Base-by-base conservation (phyloP, 2,329 filamentous ascomycete genomes). In the Hypoxylon sp. region DNA sequence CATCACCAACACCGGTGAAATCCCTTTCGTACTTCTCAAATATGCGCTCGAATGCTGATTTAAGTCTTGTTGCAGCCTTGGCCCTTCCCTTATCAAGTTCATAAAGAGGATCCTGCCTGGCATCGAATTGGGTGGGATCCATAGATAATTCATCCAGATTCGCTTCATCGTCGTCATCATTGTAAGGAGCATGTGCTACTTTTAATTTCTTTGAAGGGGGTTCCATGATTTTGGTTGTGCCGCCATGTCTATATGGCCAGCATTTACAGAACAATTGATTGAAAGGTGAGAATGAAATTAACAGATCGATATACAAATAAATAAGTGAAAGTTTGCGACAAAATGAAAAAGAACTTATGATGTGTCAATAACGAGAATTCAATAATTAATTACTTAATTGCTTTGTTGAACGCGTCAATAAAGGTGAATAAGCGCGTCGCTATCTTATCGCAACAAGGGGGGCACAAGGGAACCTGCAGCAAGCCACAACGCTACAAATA, bases 21-120 rank as follows among this genome's bases (percentile, higher is more conserved):
- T 97, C 89, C 58, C 80, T 86, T 43, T 81, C 86, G 69, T 96
- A 97, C 70, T 96, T 97, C 54, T 88, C 83, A 67, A 96, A 96
- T 46, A 97, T 96, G 47, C 83, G 77, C 67, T 96, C 91, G 68
- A 96, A 94, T 4, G 85, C 85, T n/a, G 84, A 86, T 69, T 94
- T 93, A 29, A 96, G 80, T 51, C 84, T 85, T 57, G 79, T 75
- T 55, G 90, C 86, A 49, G 91, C 89, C 45, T 80, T 78, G 38
- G 82, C 80, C 58, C 88, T 81, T 36, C 81, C 84, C 53, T 81
- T 75, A 34, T 84, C 77, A 11, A 91, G 73, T 46, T 84, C 78
- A 54, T 79, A 77, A 41, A 79, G 75, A 11, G 81, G 76, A 51
- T 85, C 78, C 21, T 78, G 75, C 31, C 72, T 71, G 16, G 72